phyloP scores from a whole-genome alignment of 2,329 filamentous ascomycete species.

The Aureobasidium sp. region DNA sequence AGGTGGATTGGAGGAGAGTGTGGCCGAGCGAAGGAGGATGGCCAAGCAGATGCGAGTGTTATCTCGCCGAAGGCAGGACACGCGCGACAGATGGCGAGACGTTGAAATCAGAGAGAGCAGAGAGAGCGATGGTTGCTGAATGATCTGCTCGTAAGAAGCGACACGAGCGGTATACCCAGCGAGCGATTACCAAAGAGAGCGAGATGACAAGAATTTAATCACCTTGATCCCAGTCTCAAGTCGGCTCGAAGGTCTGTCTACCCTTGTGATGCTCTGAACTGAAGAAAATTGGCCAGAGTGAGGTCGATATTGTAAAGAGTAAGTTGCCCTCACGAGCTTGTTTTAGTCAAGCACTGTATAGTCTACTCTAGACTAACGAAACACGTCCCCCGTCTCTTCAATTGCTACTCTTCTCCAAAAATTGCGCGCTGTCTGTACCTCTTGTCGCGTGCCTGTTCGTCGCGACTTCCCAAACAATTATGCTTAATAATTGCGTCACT shows the following conservation, averaged over 20 bases:
- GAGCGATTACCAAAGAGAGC: not conserved
- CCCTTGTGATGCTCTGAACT: not conserved
- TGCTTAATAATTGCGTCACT: constrained; percentile 13
- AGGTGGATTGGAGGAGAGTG: not conserved
- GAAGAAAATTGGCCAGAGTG: too few relatives aligned
- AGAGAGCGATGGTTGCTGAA: not conserved
- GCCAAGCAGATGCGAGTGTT: not conserved
- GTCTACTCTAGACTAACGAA: not conserved
- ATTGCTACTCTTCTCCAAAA: not conserved
- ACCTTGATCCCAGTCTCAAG: not conserved
- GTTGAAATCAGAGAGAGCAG: not conserved
- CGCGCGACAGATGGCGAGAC: not conserved
- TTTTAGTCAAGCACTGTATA: not conserved
- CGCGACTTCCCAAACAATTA: not conserved
- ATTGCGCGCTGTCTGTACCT: not conserved
- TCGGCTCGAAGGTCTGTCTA: not conserved
- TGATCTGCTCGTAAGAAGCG: not conserved
- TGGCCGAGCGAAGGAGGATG: not conserved
- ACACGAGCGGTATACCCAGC: not conserved
- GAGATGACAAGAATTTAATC: not conserved
- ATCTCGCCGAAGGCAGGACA: not conserved
- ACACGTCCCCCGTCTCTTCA: not conserved
- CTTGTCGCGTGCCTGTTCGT: not conserved
- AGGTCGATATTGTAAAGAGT: too few relatives aligned
- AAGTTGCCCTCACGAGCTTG: too few relatives aligned